Evolutionary conservation across 345 rosid species (phyloP), one percentile per base, ranked within the genome.

Genomic region (Populus deltoides): DNA sequence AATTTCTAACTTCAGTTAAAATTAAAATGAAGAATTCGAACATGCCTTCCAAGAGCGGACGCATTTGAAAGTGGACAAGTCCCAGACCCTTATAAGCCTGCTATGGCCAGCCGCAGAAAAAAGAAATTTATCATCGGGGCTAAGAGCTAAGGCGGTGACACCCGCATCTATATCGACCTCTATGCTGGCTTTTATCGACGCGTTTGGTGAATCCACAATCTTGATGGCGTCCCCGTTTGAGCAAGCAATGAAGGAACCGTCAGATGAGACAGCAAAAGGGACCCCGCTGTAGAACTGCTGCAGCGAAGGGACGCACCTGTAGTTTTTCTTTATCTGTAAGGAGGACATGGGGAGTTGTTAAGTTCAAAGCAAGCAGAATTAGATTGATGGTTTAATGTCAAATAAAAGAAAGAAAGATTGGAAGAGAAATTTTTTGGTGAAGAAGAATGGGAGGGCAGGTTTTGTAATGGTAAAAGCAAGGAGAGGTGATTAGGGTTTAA

Each of bases 91-190:
- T 66, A 96, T 93, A 77, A 90, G 97, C 73, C 95, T 86, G 76
- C 98, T 93, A 80, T 92, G 97, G 15, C 93, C n/a, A n/a, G n/a
- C 97, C 20, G 97, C 90, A 59, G 93, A 89, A 90, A 96, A 96
- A 57, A 96, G 90, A 43, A 96, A 62, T 83, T 90, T 92, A 81
- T 92, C 90, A 38, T 90, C 74, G 71, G 98, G 98, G 82, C 94
- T 89, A 73, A 96, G 91, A 67, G 92, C 88, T 82, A 96, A 80
- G 0, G 97, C 94, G 13, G 98, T 93, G 70, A 93, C 79, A 51
- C 57, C 57, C 20, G 90, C 77, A 72, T 89, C 97, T 6, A 92
- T 87, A 20, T 88, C 92, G 4, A 86, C 94, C 74, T 91, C 99
- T 3, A 96, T 88, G 17, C 86, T 89, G 2, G 89, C 90, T 78